Conservation (phyloP, 805 yeast genomes). For the Scheffersomyces spartinae region DNA sequence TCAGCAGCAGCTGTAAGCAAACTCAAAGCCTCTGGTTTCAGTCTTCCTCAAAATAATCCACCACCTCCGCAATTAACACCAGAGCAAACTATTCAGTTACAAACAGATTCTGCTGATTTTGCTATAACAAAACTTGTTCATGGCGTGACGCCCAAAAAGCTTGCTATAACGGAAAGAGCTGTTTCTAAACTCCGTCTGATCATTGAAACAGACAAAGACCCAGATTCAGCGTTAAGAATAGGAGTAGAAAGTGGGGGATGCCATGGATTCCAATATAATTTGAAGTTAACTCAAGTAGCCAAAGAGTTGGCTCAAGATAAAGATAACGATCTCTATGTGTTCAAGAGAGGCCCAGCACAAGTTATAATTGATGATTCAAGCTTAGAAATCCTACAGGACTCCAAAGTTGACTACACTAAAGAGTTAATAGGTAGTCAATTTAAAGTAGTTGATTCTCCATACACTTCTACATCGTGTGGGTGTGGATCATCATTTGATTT, state of each 20-base stretch:
- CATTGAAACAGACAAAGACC: constrained; percentile 41
- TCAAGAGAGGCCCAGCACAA: constrained; percentile 57
- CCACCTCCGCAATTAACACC: too few species aligned
- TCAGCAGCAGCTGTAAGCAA: too few species aligned
- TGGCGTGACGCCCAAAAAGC: constrained; percentile 23
- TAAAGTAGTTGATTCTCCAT: constrained; percentile 84
- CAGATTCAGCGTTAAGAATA: constrained; percentile 55
- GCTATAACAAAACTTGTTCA: constrained; percentile 19
- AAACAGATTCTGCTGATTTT: constrained; percentile 18
- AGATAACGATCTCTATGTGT: constrained; percentile 35
- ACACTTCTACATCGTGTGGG: constrained; percentile 46
- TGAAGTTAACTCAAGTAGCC: constrained; percentile 42
- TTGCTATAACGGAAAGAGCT: constrained; percentile 40
- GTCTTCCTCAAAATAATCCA: too few species aligned
- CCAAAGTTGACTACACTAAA: constrained; percentile 78
- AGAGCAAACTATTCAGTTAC: too few species aligned
- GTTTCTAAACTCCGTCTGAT: constrained; percentile 41
- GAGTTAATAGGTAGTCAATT: constrained; percentile 94
- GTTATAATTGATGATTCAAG: constrained; percentile 75
- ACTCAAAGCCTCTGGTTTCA: too few species aligned
- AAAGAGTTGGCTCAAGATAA: constrained; percentile 21
- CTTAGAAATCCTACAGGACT: constrained; percentile 69
- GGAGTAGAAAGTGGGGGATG: constrained; percentile 94
- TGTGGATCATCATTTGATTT: constrained; percentile 37
- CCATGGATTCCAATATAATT: constrained; percentile 89